phyloP scores from a whole-genome alignment of 108 stramenopile species.

The Phaeodactylum tricornutum region DNA sequence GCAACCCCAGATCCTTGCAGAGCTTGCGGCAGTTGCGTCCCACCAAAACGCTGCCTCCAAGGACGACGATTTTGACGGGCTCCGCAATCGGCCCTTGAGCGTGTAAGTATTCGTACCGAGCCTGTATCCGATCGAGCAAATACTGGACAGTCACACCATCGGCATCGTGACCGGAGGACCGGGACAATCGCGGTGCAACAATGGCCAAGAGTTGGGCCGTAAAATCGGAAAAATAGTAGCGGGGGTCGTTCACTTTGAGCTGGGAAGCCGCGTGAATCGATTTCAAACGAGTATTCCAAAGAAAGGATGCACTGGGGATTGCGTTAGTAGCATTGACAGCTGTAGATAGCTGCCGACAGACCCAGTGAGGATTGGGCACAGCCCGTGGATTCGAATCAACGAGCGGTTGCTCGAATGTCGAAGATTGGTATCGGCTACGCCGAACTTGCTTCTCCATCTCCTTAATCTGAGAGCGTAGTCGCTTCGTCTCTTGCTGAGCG shows the following conservation, averaged over 20 bases:
- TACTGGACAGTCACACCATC: not conserved
- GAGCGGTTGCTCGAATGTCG: no score
- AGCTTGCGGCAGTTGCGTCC: slow-evolving; percentile 58
- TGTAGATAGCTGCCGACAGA: no score
- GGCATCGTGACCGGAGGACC: slow-evolving; percentile 4
- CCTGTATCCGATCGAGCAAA: not conserved
- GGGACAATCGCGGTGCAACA: slow-evolving; percentile 22
- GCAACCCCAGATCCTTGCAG: slow-evolving; percentile 24
- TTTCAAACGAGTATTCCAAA: no score
- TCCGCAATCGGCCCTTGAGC: not conserved
- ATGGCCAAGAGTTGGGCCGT: slow-evolving; percentile 23
- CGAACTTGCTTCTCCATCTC: no score
- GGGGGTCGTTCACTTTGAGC: slow-evolving; percentile 9
- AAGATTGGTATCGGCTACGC: no score
- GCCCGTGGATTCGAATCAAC: no score
- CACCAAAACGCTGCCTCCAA: slow-evolving; percentile 71
- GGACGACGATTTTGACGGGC: slow-evolving; percentile 51
- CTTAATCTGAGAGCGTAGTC: no score
- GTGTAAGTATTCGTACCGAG: not conserved
- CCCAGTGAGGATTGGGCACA: no score
- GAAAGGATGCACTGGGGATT: no score
- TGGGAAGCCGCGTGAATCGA: slow-evolving; percentile 10
- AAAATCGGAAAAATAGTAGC: slow-evolving; percentile 26
- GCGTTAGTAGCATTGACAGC: no score
- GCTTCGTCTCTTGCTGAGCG: no score